A percentile compares a stretch with the other conserved stretches of the same genome.
Evolutionary conservation across 495 filamentous ascomycete species (phyloP).

Genomic region (Penicillium atrosanguineum): DNA sequence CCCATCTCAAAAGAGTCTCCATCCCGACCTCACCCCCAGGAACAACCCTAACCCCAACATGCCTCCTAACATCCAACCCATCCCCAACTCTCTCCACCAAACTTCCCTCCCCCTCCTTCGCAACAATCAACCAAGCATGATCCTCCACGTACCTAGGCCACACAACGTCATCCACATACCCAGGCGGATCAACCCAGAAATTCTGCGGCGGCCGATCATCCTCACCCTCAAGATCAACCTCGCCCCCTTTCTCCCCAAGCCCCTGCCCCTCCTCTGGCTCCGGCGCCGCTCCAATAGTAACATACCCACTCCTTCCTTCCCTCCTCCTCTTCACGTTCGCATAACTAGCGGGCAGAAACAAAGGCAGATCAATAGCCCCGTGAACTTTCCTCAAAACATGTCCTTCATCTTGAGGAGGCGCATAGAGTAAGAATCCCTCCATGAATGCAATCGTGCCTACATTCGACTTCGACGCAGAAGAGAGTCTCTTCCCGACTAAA

Average conservation of each 20-base stretch:
- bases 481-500: constrained; percentile 6
- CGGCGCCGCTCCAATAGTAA: constrained; percentile 61
- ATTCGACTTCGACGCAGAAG: background rate
- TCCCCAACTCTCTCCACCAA: constrained; percentile 33
- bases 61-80: constrained; percentile 28
- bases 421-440: constrained; percentile 87
- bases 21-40: constrained; percentile 37
- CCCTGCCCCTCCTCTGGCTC: background rate
- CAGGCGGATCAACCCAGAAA: constrained; percentile 91
- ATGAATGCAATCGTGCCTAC: constrained; percentile 47
- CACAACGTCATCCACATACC: constrained; percentile 91
- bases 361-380: constrained; percentile 61
- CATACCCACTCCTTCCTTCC: constrained; percentile 76
- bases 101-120: constrained; percentile 56
- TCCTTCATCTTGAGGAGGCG: constrained; percentile 22
- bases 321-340: constrained; percentile 61
- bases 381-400: constrained; percentile 37
- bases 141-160: constrained; percentile 88
- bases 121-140: constrained; percentile 72
- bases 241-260: background rate
- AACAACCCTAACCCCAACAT: constrained; percentile 40
- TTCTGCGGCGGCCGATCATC: constrained; percentile 57
- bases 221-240: constrained; percentile 36
- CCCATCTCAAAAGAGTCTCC: constrained; percentile 42
- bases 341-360: constrained; percentile 69